These are phyloP conservation scores for Diutina sp. DNA, from an alignment of 1,139 yeast genomes.

Conservation along the genomic window DNA sequence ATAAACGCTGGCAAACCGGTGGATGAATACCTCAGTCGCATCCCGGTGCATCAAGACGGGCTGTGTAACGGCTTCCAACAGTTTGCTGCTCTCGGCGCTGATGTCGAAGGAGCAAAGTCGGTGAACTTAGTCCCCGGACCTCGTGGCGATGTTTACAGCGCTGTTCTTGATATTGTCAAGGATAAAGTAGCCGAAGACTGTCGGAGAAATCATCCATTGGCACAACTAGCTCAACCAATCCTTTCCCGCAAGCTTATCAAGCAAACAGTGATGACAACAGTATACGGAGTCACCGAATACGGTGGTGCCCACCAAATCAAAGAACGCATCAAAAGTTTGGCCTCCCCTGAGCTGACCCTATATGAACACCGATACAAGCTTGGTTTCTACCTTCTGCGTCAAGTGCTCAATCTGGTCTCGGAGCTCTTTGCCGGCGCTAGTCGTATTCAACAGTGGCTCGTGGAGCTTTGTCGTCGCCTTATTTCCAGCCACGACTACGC, in stretches of 20 bases:
- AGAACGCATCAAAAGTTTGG: slow-evolving; percentile 13
- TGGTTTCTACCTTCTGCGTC: slow-evolving; percentile 14
- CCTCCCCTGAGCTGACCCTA: slow-evolving; percentile 4
- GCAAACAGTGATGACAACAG: slow-evolving; percentile 36
- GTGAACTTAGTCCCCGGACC: slow-evolving; percentile 20
- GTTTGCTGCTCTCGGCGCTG: slow-evolving; percentile 31
- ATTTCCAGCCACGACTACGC: slow-evolving; percentile 16
- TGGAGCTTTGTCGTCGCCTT: slow-evolving; percentile 16
- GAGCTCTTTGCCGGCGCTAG: slow-evolving; percentile 24
- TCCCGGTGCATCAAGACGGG: slow-evolving; percentile 34
- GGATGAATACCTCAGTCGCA: slow-evolving; percentile 15
- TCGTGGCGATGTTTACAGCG: slow-evolving; percentile 23
- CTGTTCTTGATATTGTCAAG: slow-evolving; percentile 18
- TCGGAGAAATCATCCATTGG: slow-evolving; percentile 5
- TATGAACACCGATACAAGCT: slow-evolving; percentile 5
- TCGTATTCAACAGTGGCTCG: slow-evolving; percentile 25
- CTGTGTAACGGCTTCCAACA: slow-evolving; percentile 38
- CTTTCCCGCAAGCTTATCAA: slow-evolving; percentile 24
- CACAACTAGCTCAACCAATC: slow-evolving; percentile 10
- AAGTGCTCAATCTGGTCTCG: slow-evolving; percentile 19
- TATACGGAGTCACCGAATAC: slow-evolving; percentile 29
- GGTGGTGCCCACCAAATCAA: slow-evolving; percentile 26
- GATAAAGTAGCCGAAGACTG: slow-evolving; percentile 9
- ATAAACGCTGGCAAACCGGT: slow-evolving; percentile 6
- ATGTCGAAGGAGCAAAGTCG: slow-evolving; percentile 22